phyloP scores from a whole-genome alignment of 202 grass and related monocot genomes.

The Panicum hallii region DNA sequence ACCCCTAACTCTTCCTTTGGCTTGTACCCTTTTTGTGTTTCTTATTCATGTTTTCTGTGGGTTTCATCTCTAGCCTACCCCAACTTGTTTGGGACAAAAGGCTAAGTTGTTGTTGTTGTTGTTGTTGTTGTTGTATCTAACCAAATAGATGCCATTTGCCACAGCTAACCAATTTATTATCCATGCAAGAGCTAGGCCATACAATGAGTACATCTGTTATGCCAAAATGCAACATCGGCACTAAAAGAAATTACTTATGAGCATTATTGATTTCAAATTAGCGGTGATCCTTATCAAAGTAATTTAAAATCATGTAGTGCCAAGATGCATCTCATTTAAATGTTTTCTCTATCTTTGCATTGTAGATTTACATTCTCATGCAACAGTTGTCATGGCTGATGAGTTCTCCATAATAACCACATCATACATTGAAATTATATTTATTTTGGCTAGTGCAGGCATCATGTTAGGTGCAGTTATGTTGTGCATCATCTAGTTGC shows the following conservation, averaged over 20 bases:
- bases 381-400: neutral
- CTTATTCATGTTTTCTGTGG: no score
- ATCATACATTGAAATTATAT: neutral
- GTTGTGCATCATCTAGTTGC: neutral
- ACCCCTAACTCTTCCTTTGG: no score
- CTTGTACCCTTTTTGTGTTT: no score
- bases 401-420: neutral
- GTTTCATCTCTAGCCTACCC: no score
- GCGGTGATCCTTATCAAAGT: neutral
- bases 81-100: no score
- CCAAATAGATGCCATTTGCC: neutral
- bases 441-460: constrained; percentile 2
- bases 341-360: neutral
- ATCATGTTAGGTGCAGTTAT: neutral
- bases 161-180: constrained; percentile 7
- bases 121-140: no score
- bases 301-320: neutral
- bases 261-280: constrained; percentile 10
- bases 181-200: neutral
- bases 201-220: constrained; percentile 6
- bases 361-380: neutral
- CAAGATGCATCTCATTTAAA: neutral
- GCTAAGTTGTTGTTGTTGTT: no score
- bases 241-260: neutral
- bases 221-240: neutral